phyloP scores from a whole-genome alignment of 768 basidiomycete genomes.

The Epithele typhae region DNA sequence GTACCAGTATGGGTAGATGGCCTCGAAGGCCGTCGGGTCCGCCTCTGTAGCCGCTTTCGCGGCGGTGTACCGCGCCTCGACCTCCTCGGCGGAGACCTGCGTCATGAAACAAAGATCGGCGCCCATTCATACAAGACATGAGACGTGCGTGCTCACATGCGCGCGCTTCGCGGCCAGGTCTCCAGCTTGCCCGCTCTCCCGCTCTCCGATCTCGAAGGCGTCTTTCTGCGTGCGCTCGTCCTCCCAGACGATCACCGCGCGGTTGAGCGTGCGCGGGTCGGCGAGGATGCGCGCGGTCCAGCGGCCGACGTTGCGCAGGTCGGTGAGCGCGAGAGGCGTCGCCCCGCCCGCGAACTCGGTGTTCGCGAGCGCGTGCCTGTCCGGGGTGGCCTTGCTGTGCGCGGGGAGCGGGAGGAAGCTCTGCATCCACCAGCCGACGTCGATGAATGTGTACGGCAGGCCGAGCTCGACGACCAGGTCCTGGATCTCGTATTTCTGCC shows the following conservation, averaged over 20 bases:
- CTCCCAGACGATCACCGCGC: conserved; percentile 20
- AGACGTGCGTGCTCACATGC: no score
- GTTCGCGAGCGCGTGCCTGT: background rate
- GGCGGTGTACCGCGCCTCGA: no score
- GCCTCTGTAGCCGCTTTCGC: no score
- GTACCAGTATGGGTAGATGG: background rate
- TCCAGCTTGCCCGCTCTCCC: background rate
- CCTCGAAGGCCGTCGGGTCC: background rate
- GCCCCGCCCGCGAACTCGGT: conserved; percentile 14
- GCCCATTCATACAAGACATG: no score
- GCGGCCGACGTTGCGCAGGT: conserved; percentile 20
- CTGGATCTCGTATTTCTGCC: no score
- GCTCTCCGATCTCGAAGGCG: background rate
- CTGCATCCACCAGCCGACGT: conserved; percentile 15
- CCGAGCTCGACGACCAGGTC: no score
- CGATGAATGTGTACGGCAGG: conserved; percentile 27
- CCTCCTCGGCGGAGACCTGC: no score
- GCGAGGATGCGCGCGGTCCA: conserved; percentile 27
- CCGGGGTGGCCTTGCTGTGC: background rate
- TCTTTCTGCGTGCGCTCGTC: conserved; percentile 10
- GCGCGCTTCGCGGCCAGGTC: no score
- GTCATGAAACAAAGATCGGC: no score
- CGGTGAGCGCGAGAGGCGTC: conserved; percentile 18
- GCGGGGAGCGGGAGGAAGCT: background rate
- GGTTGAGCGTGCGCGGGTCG: conserved; percentile 28